Evolutionary conservation across 1,284 basidiomycete genomes (phyloP).

Genomic region (Xerocomus minutiporus): DNA sequence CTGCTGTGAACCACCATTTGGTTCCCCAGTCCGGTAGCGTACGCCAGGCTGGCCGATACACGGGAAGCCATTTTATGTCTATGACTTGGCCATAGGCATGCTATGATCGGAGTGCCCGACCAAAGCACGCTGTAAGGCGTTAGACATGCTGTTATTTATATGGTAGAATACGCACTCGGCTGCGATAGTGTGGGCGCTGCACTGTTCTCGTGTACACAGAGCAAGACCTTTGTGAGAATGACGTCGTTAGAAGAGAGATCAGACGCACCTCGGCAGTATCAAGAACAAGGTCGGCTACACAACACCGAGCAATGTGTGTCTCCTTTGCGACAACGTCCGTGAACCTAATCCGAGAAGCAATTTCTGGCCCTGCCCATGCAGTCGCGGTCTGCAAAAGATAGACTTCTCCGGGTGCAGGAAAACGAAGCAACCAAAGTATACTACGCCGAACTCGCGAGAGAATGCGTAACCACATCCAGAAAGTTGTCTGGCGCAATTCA

Average conservation of each 20-base stretch:
- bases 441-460: conserved; percentile 48
- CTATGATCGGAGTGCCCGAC: conserved; percentile 58
- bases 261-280: conserved; percentile 53
- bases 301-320: conserved; percentile 49
- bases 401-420: conserved; percentile 52
- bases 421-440: conserved; percentile 59
- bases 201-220: conserved; percentile 30
- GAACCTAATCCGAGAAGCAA: conserved; percentile 52
- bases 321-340: conserved; percentile 56
- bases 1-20: conserved; percentile 50
- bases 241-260: neutral
- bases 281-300: conserved; percentile 58
- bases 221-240: neutral
- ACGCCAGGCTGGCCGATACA: conserved; percentile 54
- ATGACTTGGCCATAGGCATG: conserved; percentile 55
- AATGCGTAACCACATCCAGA: conserved; percentile 54
- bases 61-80: conserved; percentile 58
- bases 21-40: conserved; percentile 52
- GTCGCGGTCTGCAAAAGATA: conserved; percentile 48
- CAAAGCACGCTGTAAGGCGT: conserved; percentile 45
- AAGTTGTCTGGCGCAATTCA: conserved; percentile 37
- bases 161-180: conserved; percentile 43
- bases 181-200: conserved; percentile 61
- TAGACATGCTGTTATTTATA: conserved; percentile 1
- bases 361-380: conserved; percentile 50